Evolutionary conservation across 192 early-diverging fungal species (phyloP).

Genomic region (Backusella tarrabulga): DNA sequence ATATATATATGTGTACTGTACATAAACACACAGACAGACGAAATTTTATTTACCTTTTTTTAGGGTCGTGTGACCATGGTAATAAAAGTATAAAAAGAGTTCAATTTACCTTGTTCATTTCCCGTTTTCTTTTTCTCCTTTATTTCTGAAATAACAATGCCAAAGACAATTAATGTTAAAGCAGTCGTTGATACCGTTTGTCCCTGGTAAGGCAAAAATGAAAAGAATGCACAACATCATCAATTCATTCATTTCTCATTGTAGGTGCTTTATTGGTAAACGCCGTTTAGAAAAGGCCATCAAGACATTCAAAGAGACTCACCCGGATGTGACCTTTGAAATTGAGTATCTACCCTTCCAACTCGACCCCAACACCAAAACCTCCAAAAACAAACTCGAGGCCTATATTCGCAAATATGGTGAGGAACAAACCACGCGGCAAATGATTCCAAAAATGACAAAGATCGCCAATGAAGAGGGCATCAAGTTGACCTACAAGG

Average conservation of each 20-base stretch:
- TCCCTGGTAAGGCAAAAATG: slow-evolving; percentile 47
- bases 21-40: background rate
- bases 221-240: background rate
- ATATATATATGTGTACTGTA: background rate
- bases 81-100: background rate
- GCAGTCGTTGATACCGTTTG: slow-evolving; percentile 68
- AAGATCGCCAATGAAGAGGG: slow-evolving; percentile 60
- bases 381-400: slow-evolving; percentile 46
- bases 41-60: background rate
- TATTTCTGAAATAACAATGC: background rate
- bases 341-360: slow-evolving; percentile 69
- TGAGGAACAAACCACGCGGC: slow-evolving; percentile 36
- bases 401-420: slow-evolving; percentile 72
- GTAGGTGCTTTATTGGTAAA: slow-evolving; percentile 72
- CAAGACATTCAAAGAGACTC: slow-evolving; percentile 38
- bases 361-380: slow-evolving; percentile 58
- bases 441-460: slow-evolving; percentile 54
- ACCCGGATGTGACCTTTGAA: slow-evolving; percentile 56
- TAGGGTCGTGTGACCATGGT: background rate
- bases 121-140: background rate
- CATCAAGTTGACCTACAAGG: slow-evolving; percentile 65
- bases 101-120: background rate
- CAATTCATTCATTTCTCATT: background rate
- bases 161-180: slow-evolving; percentile 50
- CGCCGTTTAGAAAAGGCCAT: slow-evolving; percentile 66